Evolutionary conservation across 805 yeast species (phyloP).

Genomic region (Yamadazyma laniorum): DNA sequence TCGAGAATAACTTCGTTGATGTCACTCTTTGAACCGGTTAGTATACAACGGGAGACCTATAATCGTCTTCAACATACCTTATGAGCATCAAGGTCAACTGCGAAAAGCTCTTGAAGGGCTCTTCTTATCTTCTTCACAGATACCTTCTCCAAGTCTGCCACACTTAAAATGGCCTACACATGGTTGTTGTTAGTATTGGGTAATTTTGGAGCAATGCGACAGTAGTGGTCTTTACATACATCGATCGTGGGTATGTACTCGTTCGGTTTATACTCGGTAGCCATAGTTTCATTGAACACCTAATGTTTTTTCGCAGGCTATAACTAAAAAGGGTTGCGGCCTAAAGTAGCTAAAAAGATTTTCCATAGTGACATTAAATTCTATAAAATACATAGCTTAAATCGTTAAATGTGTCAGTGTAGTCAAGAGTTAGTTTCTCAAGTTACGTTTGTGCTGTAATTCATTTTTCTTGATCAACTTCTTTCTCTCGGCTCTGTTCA

Average conservation of each 20-base stretch:
- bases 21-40: constrained; percentile 43
- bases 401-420: constrained; percentile 5
- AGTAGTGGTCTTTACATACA: constrained; percentile 42
- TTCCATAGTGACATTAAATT: constrained; percentile 1
- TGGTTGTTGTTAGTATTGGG: constrained; percentile 19
- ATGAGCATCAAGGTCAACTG: constrained; percentile 47
- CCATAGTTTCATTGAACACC: neutral
- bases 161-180: constrained; percentile 70
- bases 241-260: constrained; percentile 64
- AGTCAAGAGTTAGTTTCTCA: constrained; percentile 40
- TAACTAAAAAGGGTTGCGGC: neutral
- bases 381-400: constrained; percentile 4
- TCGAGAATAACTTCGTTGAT: constrained; percentile 60
- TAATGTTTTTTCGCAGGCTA: neutral
- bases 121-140: constrained; percentile 69
- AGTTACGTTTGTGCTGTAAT: constrained; percentile 80
- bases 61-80: constrained; percentile 32
- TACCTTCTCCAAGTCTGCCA: constrained; percentile 64
- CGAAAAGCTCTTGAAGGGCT: constrained; percentile 70
- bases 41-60: constrained; percentile 8
- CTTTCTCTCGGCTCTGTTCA: constrained; percentile 81
- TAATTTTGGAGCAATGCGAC: neutral
- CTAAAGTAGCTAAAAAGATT: neutral
- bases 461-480: constrained; percentile 79
- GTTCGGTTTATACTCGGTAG: constrained; percentile 13